These are phyloP conservation scores for Verticillium alfalfae DNA, from an alignment of 2,329 filamentous ascomycete species.

Conservation along the genomic window DNA sequence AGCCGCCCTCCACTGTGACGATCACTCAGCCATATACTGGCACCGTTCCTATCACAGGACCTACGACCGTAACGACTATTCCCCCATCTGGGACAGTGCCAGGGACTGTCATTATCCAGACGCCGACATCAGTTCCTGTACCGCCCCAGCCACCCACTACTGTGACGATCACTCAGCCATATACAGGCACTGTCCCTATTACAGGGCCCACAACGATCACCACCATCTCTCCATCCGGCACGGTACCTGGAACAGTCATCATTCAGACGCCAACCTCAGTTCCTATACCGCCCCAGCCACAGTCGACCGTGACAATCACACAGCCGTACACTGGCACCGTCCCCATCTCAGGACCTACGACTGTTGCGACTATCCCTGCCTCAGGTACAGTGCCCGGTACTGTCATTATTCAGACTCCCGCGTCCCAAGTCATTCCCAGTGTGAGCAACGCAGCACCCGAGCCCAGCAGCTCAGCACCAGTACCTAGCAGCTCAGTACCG, in stretches of 20 bases:
- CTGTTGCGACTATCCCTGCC: background rate
- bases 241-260: background rate
- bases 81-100: background rate
- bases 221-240: background rate
- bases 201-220: background rate
- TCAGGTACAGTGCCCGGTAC: background rate
- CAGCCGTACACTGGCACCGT: background rate
- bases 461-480: too few species aligned
- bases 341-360: background rate
- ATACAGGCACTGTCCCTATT: background rate
- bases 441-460: too few species aligned
- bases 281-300: too few species aligned
- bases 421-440: background rate
- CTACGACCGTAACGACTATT: background rate
- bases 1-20: background rate
- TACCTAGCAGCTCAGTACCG: background rate
- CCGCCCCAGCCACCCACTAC: too few species aligned
- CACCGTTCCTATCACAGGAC: background rate
- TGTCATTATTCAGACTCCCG: background rate
- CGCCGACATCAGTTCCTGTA: background rate
- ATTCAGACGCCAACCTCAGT: background rate
- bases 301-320: background rate
- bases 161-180: background rate
- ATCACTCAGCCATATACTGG: background rate
- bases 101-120: background rate